Evolutionary conservation across 2,329 filamentous ascomycete species (phyloP), one percentile per base, ranked within the genome.

Genomic region (Sclerotinia minor): DNA sequence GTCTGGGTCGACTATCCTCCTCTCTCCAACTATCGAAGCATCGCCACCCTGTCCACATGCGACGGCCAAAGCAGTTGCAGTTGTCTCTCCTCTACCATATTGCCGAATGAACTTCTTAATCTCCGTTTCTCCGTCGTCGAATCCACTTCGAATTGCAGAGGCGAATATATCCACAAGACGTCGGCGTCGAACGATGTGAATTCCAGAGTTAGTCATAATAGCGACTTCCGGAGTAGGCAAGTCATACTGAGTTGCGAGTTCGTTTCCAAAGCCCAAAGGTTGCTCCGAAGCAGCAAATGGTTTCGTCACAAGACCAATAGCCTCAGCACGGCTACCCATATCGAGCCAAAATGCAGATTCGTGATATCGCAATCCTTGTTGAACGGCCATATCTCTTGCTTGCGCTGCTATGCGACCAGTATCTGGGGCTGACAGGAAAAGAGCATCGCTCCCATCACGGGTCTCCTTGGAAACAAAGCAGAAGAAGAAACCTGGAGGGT

Each of bases 171-270:
- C 95, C 0, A 98, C 93, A 6, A 98, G 84, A 66, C 95, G 85
- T 75, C 92, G 86, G 61, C 95, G 85, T 66, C 92, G 89, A 65
- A 98, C 87, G 9, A 96, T 85, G 74, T 97, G 92, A 65, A 99
- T 87, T 3, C 95, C 95, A 19, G 87, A 92, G 74, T 95, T 96
- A 44, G 95, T 98, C 65, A 99, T 83, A 58, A 99, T 87, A 1
- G 94, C 95, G 71, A 98, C 88, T 76, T 99, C 94, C 63, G 90
- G 88, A 0, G 90, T 85, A 0, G 88, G 83, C 69, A 91, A 85
- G 75, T 99, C 95, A 74, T 95, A 99, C 74, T 99, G 96, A n/a
- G 96, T 90, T 1, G 95, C 92, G 67, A 98, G 83, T 79, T 99
- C 95, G 73, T 99, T 99, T 15, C 94, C 94, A 75, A 97, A 98